These are phyloP conservation scores for Wallacemonas sp. DNA, from an alignment of 208 protist species.

Conservation along the genomic window DNA sequence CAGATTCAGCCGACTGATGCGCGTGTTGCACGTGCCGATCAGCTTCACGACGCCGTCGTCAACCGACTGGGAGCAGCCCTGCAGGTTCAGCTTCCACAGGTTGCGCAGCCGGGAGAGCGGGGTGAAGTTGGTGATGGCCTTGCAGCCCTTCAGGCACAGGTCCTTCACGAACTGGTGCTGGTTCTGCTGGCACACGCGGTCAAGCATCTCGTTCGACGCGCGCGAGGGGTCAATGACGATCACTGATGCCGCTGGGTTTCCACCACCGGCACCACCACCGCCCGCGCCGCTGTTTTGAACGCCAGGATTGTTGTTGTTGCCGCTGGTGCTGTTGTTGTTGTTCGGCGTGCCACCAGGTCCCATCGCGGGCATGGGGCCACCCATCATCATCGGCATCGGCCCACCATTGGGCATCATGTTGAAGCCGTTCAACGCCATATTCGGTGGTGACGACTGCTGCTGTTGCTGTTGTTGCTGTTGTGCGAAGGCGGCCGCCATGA, in stretches of 20 bases:
- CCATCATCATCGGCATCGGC: background rate
- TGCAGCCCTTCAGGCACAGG: conserved; percentile 59
- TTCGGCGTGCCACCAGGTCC: too few relatives aligned
- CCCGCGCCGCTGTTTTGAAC: too few relatives aligned
- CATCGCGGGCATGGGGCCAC: background rate
- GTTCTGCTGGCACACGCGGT: conserved; percentile 44
- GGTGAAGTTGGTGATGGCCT: conserved; percentile 56
- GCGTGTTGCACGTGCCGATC: conserved; percentile 53
- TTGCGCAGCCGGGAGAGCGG: conserved; percentile 49
- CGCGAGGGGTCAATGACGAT: conserved; percentile 34
- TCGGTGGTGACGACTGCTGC: background rate
- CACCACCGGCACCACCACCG: background rate
- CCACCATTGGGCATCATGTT: background rate
- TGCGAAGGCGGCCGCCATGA: conserved; percentile 2
- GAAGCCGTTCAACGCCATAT: background rate
- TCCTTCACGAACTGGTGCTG: conserved; percentile 55
- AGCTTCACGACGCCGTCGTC: conserved; percentile 57
- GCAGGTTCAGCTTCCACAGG: conserved; percentile 71
- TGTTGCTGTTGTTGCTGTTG: conserved; percentile 9
- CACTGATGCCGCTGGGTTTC: conserved; percentile 2
- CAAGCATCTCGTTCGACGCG: conserved; percentile 56
- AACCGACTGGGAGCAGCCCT: conserved; percentile 58
- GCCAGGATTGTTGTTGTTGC: conserved; percentile 40
- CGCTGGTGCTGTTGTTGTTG: conserved; percentile 23
- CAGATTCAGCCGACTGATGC: conserved; percentile 72